Evolutionary conservation across 1,284 basidiomycete genomes (phyloP).

Genomic region (Cystobasidiaceae sp.): DNA sequence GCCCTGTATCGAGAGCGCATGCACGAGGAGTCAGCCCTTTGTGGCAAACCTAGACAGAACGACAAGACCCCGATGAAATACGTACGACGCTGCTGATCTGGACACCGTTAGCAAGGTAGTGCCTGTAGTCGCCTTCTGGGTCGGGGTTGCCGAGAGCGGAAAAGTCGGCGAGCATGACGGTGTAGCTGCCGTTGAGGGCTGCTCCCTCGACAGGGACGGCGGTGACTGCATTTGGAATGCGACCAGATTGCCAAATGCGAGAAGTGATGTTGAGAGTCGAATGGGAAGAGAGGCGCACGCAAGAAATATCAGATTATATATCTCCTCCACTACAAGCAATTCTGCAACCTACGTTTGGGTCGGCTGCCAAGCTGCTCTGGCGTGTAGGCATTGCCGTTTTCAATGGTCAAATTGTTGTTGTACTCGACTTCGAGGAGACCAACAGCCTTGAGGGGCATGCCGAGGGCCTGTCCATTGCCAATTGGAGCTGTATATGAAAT

Average conservation of each 20-base stretch:
- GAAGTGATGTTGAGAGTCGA: background rate
- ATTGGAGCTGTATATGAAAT: conserved; percentile 8
- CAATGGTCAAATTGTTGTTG: conserved; percentile 2
- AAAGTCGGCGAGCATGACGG: conserved; percentile 67
- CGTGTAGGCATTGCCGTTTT: conserved; percentile 34
- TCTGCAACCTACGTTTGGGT: conserved; percentile 25
- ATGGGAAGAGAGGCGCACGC: background rate
- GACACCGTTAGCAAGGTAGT: conserved; percentile 72
- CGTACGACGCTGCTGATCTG: conserved; percentile 39
- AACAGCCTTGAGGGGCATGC: conserved; percentile 33
- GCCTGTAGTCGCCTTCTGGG: conserved; percentile 50
- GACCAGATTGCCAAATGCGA: background rate
- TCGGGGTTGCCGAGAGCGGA: conserved; percentile 39
- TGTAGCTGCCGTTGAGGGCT: conserved; percentile 48
- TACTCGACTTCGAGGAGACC: conserved; percentile 36
- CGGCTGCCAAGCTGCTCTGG: conserved; percentile 33
- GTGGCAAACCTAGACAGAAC: no score
- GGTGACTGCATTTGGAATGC: background rate
- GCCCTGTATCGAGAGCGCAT: background rate
- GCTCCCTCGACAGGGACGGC: conserved; percentile 29
- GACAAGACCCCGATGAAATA: background rate
- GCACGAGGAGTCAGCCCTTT: no score
- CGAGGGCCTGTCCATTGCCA: conserved; percentile 36
- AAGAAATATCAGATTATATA: no score
- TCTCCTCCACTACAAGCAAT: background rate